Conservation (phyloP, 2,329 filamentous ascomycete species). For the Talaromyces marneffei region DNA sequence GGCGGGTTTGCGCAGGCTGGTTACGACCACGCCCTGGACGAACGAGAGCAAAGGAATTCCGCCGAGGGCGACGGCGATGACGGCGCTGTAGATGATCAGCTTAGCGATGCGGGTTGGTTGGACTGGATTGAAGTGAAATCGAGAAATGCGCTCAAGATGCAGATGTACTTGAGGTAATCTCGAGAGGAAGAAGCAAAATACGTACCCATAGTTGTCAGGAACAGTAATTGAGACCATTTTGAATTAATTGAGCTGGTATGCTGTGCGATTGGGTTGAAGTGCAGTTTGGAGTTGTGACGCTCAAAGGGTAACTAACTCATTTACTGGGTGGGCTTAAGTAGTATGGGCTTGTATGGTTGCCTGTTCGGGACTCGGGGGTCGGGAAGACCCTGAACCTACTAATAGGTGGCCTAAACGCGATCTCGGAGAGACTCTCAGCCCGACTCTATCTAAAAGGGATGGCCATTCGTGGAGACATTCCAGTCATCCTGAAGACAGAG, state of each 20-base stretch:
- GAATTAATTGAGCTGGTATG: not conserved
- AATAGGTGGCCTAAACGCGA: not conserved
- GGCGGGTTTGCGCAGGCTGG: conserved; percentile 45
- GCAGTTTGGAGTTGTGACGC: not conserved
- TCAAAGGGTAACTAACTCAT: too few species aligned
- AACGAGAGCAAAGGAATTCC: conserved; percentile 49
- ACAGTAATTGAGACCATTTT: conserved; percentile 40
- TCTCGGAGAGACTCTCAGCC: not conserved
- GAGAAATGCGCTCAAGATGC: not conserved
- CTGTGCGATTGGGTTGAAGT: not conserved
- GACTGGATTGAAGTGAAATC: too few species aligned
- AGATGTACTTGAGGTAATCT: too few species aligned
- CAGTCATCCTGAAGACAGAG: not conserved
- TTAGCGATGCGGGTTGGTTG: not conserved
- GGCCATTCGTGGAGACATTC: not conserved
- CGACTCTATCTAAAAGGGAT: not conserved
- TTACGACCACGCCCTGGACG: conserved; percentile 47
- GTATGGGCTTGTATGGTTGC: not conserved
- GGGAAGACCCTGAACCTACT: not conserved
- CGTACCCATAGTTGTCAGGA: conserved; percentile 47
- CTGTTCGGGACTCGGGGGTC: not conserved
- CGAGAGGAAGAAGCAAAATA: too few species aligned
- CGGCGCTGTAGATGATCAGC: conserved; percentile 40
- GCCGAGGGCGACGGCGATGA: conserved; percentile 49
- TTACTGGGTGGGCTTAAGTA: too few species aligned